Evolutionary conservation across 768 basidiomycete genomes (phyloP).

Genomic region (Psilocybe cubensis): DNA sequence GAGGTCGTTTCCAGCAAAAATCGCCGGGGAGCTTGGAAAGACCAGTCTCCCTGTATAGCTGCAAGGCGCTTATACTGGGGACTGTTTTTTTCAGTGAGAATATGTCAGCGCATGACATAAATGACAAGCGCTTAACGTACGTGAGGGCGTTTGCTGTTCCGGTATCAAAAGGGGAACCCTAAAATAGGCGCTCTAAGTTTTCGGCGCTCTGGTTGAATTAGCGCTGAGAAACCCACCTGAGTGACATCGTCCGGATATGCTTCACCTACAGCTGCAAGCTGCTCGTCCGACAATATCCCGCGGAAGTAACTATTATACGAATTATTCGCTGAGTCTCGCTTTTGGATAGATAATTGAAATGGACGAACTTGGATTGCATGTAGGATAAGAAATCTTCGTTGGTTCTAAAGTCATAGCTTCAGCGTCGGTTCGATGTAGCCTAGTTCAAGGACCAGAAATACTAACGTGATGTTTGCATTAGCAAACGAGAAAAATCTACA

Average conservation of each 20-base stretch:
- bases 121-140: conserved; percentile 17
- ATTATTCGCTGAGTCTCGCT: too few relatives aligned
- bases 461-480: background rate
- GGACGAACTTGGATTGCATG: background rate
- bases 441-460: background rate
- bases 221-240: background rate
- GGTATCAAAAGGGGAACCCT: conserved; percentile 30
- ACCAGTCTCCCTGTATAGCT: conserved; percentile 39
- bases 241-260: background rate
- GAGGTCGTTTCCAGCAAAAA: conserved; percentile 32
- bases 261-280: background rate
- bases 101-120: too few relatives aligned
- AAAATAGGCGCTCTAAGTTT: background rate
- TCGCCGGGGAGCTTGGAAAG: conserved; percentile 39
- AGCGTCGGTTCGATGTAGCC: too few relatives aligned
- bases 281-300: background rate
- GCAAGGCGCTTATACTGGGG: conserved; percentile 45
- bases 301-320: background rate
- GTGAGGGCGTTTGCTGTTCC: conserved; percentile 26
- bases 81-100: conserved; percentile 21
- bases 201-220: too few relatives aligned
- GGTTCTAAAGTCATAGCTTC: too few relatives aligned
- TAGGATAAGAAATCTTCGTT: background rate
- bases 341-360: too few relatives aligned
- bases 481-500: background rate